These are phyloP conservation scores for Bruguiera hainesii DNA, from an alignment of 441 rosid genomes.

Conservation along the genomic window DNA sequence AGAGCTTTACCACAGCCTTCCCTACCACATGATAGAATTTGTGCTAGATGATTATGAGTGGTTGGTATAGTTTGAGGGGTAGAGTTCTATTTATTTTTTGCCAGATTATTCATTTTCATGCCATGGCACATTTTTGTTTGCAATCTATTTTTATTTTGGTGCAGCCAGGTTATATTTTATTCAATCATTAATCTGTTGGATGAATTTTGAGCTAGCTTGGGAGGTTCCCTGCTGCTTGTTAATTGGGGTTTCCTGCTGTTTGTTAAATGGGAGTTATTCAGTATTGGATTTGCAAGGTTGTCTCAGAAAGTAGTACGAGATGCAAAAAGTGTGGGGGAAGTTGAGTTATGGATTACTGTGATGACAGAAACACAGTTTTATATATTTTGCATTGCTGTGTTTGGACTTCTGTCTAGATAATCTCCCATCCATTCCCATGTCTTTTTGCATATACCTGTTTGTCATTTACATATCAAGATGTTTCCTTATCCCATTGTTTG, in stretches of 20 bases:
- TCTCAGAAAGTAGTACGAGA: neutral
- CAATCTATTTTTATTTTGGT: neutral
- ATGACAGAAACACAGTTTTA: neutral
- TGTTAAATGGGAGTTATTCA: too few relatives aligned
- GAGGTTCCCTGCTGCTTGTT: neutral
- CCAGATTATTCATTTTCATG: too few relatives aligned
- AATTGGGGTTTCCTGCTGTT: neutral
- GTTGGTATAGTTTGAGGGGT: constrained; percentile 39
- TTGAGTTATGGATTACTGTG: neutral
- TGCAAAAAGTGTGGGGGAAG: neutral
- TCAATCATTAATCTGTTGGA: neutral
- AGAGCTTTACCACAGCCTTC: constrained; percentile 88
- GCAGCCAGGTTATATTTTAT: neutral
- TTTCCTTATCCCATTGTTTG: neutral
- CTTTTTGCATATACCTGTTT: neutral
- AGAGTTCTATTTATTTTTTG: neutral
- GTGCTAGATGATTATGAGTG: constrained; percentile 71
- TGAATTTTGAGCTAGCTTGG: neutral
- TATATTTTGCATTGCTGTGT: neutral
- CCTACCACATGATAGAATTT: constrained; percentile 89
- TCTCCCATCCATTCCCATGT: neutral
- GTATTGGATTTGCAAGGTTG: neutral
- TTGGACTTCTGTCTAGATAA: neutral
- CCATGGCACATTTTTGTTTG: too few relatives aligned
- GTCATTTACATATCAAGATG: neutral